phyloP scores from a whole-genome alignment of 208 protist species.

The Trypanosoma avium region DNA sequence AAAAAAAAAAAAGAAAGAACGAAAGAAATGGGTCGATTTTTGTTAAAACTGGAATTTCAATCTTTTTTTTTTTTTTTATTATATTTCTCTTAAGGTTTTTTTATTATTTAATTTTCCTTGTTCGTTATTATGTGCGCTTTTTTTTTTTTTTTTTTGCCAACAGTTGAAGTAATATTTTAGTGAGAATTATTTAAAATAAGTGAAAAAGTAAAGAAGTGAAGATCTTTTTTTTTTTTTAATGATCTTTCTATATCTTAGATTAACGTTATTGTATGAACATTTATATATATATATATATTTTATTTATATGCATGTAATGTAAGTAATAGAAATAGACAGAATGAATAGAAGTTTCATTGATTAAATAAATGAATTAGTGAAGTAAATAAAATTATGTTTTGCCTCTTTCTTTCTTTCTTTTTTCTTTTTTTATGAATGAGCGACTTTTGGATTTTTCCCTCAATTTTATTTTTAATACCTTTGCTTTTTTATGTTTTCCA shows the following conservation, averaged over 20 bases:
- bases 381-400: too few species aligned
- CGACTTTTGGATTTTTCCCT: not conserved
- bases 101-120: too few species aligned
- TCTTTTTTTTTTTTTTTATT: too few species aligned
- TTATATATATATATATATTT: not conserved
- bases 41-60: not conserved
- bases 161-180: not conserved
- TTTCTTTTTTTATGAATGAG: not conserved
- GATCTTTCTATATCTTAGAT: too few species aligned
- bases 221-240: not conserved
- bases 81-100: too few species aligned
- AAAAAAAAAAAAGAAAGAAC: too few species aligned
- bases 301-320: not conserved
- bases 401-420: not conserved
- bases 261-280: not conserved
- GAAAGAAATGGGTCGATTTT: not conserved
- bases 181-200: not conserved
- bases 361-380: too few species aligned
- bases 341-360: too few species aligned
- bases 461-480: not conserved
- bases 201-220: not conserved
- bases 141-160: too few species aligned
- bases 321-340: too few species aligned
- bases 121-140: too few species aligned
- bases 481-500: not conserved